phyloP scores from a whole-genome alignment of 495 filamentous ascomycete species.

The Viridothelium virens region DNA sequence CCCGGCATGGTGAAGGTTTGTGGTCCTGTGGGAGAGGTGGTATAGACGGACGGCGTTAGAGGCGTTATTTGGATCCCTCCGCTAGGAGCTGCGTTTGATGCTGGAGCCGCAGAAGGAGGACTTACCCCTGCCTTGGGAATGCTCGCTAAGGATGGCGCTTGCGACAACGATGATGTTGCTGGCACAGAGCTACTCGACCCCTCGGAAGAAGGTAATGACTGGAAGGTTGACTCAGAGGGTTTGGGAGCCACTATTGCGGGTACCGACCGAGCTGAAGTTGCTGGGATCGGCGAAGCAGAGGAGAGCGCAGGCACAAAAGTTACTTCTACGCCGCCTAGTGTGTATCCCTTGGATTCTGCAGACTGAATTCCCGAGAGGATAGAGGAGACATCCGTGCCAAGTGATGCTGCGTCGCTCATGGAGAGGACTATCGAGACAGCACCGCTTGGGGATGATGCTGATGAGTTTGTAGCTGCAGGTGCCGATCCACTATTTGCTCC shows the following conservation, averaged over 20 bases:
- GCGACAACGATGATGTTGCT: not conserved
- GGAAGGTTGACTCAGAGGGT: not conserved
- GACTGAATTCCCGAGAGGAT: not conserved
- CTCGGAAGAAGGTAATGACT: not conserved
- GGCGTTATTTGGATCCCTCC: not conserved
- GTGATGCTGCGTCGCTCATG: not conserved
- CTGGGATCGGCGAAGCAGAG: not conserved
- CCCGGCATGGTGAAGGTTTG: slow-evolving; percentile 4
- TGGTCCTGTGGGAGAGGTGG: not conserved
- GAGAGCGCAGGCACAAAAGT: not conserved
- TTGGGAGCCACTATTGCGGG: not conserved
- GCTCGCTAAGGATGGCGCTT: not conserved
- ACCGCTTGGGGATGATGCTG: not conserved
- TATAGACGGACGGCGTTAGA: not conserved
- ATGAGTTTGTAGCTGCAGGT: not conserved
- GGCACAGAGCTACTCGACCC: not conserved
- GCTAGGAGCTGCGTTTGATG: not conserved
- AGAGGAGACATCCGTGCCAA: not conserved
- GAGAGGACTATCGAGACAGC: not conserved
- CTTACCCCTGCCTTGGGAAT: not conserved
- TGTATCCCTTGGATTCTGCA: slow-evolving; percentile 1
- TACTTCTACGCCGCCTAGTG: not conserved
- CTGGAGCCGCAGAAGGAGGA: not conserved
- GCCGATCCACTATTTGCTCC: not conserved
- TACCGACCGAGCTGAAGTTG: not conserved